A percentile compares a stretch with the other conserved stretches of the same genome.
phyloP scores from a whole-genome alignment of 1,284 basidiomycete species.

The Fomitopsis pinicola region DNA sequence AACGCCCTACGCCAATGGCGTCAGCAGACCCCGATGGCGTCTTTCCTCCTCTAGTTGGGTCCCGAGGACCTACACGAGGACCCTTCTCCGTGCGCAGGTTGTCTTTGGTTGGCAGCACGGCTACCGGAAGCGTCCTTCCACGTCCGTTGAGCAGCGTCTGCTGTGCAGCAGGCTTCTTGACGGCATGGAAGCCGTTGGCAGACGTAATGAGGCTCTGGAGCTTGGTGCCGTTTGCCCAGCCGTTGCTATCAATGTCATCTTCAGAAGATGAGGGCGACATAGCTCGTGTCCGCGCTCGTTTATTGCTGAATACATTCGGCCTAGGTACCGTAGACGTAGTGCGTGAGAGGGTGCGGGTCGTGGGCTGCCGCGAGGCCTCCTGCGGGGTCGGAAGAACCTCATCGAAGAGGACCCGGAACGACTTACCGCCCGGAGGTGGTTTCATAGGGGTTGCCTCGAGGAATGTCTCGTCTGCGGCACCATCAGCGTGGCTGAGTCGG shows the following conservation, averaged over 20 bases:
- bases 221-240: constrained; percentile 19
- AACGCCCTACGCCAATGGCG: constrained; percentile 3
- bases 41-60: neutral
- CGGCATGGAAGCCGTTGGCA: constrained; percentile 11
- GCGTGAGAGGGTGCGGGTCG: constrained; percentile 9
- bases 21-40: neutral
- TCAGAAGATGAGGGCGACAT: constrained; percentile 24
- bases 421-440: constrained; percentile 44
- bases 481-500: neutral
- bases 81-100: constrained; percentile 23
- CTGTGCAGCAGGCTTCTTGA: constrained; percentile 9
- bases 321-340: constrained; percentile 14
- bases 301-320: constrained; percentile 14
- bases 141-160: constrained; percentile 7
- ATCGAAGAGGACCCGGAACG: constrained; percentile 66
- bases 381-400: constrained; percentile 32
- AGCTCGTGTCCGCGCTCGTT: constrained; percentile 21
- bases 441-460: constrained; percentile 71
- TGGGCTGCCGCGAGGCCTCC: constrained; percentile 9
- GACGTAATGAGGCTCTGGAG: constrained; percentile 15
- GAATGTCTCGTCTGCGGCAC: constrained; percentile 40
- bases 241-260: constrained; percentile 18
- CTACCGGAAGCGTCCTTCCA: constrained; percentile 20
- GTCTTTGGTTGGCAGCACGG: constrained; percentile 26
- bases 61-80: constrained; percentile 6